Evolutionary conservation across 305 asterid species (phyloP).

Genomic region (Coffea humblotiana): DNA sequence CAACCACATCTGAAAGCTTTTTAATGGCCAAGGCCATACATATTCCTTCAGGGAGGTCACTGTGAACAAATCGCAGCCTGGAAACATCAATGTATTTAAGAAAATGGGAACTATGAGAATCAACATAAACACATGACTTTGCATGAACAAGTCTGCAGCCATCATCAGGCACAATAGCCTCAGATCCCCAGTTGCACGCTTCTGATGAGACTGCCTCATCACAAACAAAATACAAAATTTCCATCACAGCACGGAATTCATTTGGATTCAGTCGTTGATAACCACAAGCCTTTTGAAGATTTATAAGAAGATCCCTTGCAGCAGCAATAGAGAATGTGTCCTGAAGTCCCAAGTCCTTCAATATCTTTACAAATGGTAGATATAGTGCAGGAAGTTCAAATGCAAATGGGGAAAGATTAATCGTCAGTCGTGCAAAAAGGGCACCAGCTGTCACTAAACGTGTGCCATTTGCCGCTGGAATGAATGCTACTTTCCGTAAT

Average conservation of each 20-base stretch:
- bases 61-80: slow-evolving; percentile 86
- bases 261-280: slow-evolving; percentile 91
- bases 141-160: slow-evolving; percentile 94
- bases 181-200: slow-evolving; percentile 63
- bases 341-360: slow-evolving; percentile 81
- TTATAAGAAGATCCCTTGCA: slow-evolving; percentile 76
- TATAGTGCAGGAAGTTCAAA: slow-evolving; percentile 83
- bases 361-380: slow-evolving; percentile 82
- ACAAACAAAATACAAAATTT: slow-evolving; percentile 66
- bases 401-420: slow-evolving; percentile 91
- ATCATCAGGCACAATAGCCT: slow-evolving; percentile 89
- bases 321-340: slow-evolving; percentile 68
- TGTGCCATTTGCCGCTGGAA: slow-evolving; percentile 96
- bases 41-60: slow-evolving; percentile 65
- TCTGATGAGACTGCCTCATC: slow-evolving; percentile 53
- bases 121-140: slow-evolving; percentile 74
- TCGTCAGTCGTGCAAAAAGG: slow-evolving; percentile 85
- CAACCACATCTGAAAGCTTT: slow-evolving; percentile 87
- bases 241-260: slow-evolving; percentile 90
- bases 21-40: slow-evolving; percentile 66
- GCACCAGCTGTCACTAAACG: slow-evolving; percentile 88
- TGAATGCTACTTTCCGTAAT: slow-evolving; percentile 79
- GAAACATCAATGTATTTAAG: slow-evolving; percentile 73
- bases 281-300: slow-evolving; percentile 85
- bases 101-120: slow-evolving; percentile 74